Evolutionary conservation across 2,329 filamentous ascomycete genomes (phyloP).

Genomic region (Dothidotthia symphoricarpi): DNA sequence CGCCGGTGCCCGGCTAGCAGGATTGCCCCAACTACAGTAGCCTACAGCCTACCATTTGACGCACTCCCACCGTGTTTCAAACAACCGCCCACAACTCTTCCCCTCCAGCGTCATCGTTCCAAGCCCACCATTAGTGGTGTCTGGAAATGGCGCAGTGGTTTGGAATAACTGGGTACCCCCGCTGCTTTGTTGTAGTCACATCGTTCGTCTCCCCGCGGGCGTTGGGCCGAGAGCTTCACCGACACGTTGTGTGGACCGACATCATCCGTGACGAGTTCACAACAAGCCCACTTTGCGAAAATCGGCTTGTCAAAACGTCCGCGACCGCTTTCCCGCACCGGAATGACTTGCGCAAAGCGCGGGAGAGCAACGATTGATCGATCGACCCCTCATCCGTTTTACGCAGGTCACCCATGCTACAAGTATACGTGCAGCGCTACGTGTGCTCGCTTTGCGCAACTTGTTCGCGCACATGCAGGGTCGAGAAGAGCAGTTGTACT

Average conservation of each 20-base stretch:
- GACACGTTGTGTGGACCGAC: conserved; percentile 29
- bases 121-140: conserved; percentile 5
- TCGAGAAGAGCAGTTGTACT: conserved; percentile 11
- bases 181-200: conserved; percentile 12
- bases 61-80: conserved; percentile 28
- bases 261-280: conserved; percentile 27
- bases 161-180: conserved; percentile 2
- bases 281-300: conserved; percentile 15
- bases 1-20: conserved; percentile 13
- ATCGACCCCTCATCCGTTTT: conserved; percentile 29
- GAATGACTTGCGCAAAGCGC: conserved; percentile 29
- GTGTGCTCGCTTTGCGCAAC: conserved; percentile 26
- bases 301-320: conserved; percentile 16
- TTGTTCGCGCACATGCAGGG: conserved; percentile 33
- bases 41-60: conserved; percentile 30
- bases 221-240: conserved; percentile 32
- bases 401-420: conserved; percentile 26
- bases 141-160: too few species aligned
- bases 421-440: conserved; percentile 31
- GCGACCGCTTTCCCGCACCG: conserved; percentile 20
- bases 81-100: conserved; percentile 21
- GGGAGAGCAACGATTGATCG: conserved; percentile 22
- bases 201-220: conserved; percentile 27
- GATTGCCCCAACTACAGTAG: conserved; percentile 18
- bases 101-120: conserved; percentile 13